Conservation (phyloP, 2,329 filamentous ascomycete species). For the Ophiostoma triangulosporum region DNA sequence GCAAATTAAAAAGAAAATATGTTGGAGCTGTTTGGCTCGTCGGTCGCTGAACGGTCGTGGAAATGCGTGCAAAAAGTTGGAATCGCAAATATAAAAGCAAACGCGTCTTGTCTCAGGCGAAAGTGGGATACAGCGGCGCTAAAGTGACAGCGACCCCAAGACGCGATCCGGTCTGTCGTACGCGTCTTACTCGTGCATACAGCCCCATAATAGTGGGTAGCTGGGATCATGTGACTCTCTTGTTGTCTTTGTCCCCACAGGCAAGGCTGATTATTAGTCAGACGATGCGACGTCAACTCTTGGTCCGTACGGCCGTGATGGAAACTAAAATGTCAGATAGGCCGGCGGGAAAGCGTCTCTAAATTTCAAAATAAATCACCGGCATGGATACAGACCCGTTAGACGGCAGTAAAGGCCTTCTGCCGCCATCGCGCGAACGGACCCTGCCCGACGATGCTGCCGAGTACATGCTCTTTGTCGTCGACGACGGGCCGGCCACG, state of each 20-base stretch:
- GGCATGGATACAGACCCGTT: not conserved
- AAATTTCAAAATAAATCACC: not conserved
- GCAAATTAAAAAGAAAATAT: too few species aligned
- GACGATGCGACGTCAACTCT: not conserved
- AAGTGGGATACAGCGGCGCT: not conserved
- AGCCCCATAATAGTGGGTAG: not conserved
- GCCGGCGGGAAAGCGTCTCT: not conserved
- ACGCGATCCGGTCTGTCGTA: not conserved
- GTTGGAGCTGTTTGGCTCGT: too few species aligned
- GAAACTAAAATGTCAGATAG: not conserved
- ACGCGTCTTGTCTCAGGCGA: not conserved
- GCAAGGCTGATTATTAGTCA: not conserved
- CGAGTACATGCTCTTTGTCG: constrained; percentile 67
- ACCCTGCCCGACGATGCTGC: constrained; percentile 66
- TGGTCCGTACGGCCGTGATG: not conserved
- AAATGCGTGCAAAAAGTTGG: too few species aligned
- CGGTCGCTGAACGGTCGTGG: too few species aligned
- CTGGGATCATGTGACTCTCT: not conserved
- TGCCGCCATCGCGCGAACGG: not conserved
- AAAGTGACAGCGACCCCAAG: not conserved
- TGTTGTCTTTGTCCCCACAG: not conserved
- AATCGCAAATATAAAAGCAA: too few species aligned
- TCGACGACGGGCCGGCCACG: constrained; percentile 34
- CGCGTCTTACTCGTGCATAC: not conserved
- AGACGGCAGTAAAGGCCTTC: not conserved